Evolutionary conservation across 768 basidiomycete genomes (phyloP).

Genomic region (Panus rudis): DNA sequence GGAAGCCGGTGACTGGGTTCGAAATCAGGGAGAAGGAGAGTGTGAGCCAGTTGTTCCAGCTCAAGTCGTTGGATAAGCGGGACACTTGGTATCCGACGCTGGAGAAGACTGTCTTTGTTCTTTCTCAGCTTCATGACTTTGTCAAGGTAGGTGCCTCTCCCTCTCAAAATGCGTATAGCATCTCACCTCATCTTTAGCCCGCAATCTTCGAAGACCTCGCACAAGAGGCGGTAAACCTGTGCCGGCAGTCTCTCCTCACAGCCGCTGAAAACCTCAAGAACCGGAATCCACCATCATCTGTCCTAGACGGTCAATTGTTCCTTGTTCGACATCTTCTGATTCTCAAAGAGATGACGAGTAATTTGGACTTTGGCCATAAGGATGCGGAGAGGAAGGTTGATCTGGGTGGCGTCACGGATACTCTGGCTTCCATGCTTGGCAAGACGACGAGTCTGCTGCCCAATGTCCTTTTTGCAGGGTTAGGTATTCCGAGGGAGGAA

Average conservation of each 20-base stretch:
- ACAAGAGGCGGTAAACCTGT: constrained; percentile 82
- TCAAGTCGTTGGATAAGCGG: constrained; percentile 65
- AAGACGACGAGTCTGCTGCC: constrained; percentile 53
- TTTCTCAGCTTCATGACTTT: constrained; percentile 84
- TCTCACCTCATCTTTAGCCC: constrained; percentile 43
- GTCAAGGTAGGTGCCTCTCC: constrained; percentile 60
- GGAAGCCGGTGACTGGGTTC: constrained; percentile 34
- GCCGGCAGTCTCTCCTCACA: constrained; percentile 70
- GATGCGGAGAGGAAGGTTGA: constrained; percentile 35
- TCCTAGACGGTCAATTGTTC: constrained; percentile 77
- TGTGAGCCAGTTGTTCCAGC: constrained; percentile 58
- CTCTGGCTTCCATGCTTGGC: constrained; percentile 52
- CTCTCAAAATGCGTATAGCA: background rate
- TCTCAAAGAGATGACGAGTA: constrained; percentile 82
- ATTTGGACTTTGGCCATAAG: constrained; percentile 55
- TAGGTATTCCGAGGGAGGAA: constrained; percentile 59
- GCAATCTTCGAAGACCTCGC: constrained; percentile 96
- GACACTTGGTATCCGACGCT: constrained; percentile 92
- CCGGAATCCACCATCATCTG: constrained; percentile 36
- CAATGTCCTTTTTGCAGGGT: constrained; percentile 60
- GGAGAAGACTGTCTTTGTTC: constrained; percentile 83
- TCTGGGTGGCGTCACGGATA: constrained; percentile 53
- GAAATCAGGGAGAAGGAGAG: constrained; percentile 64
- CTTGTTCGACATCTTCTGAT: constrained; percentile 86
- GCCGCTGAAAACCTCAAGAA: constrained; percentile 61